Base-by-base conservation (phyloP, 177 flowering plant genomes). In the Vitis hybrid region DNA sequence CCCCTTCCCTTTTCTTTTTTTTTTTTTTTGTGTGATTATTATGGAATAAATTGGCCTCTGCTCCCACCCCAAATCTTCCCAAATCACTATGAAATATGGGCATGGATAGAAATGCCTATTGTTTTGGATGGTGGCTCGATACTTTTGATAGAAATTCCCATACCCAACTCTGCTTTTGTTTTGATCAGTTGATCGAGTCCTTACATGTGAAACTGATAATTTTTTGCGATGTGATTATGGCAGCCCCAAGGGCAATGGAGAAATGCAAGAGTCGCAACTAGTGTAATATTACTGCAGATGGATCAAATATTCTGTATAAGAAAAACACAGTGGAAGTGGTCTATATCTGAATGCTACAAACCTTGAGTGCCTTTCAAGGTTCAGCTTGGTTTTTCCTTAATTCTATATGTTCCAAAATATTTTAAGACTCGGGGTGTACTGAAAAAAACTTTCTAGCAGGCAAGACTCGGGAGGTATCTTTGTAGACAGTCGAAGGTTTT, bases 211-310 rank as follows among this genome's bases (percentile, higher is more conserved):
- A 39, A 39, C 45, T 39, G 45, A 39, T 10, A 11, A 45, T 45
- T 13, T 9, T 16, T 48, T 48, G 6, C 1, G 1, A 5, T 71
- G 49, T 74, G 45, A 14, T 45, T 74, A 45, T 70, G 67, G 80
- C 82, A 85, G 90, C 90, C 11, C 89, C 90, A 5, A 80, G 90
- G 65, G 84, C 87, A 67, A 86, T 86, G 90, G 88, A 83, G 81
- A 86, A 86, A 66, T 80, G 85, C 89, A 88, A 81, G 74, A 79
- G 71, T 61, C 78, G 78, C 7, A 77, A 78, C 80, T 84, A 82
- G 80, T 48, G 56, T 19, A 34, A 50, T 22, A 48, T 14, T 63
- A 13, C 16, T 34, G 10, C 45, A 3, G 56, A 53, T 53, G 56
- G 19, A 26, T 12, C 15, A 31, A 1, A n/a, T 55, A 39, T 67